Conservation (phyloP, 257 asterid species). For the Parsonsia alboflavescens region DNA sequence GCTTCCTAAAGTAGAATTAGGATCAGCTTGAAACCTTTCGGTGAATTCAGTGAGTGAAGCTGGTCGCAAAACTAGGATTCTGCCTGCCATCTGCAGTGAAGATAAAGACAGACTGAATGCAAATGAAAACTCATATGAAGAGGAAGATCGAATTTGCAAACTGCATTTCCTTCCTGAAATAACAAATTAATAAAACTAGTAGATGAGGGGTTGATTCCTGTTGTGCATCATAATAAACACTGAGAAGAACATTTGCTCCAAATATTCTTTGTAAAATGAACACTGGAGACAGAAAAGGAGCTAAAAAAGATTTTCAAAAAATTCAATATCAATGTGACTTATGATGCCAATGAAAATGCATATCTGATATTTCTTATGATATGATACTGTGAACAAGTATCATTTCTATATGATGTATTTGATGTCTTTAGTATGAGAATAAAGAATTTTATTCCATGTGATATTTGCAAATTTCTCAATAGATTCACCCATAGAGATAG, state of each 20-base stretch:
- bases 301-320: not conserved
- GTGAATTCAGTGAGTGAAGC: slow-evolving; percentile 67
- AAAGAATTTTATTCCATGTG: not conserved
- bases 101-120: not conserved
- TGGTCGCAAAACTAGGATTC: slow-evolving; percentile 72
- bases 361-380: not conserved
- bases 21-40: slow-evolving; percentile 44
- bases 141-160: not conserved
- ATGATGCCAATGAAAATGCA: not conserved
- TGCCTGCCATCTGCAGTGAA: slow-evolving; percentile 76
- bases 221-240: not conserved
- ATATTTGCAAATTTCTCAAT: not conserved
- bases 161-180: not conserved
- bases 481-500: not conserved
- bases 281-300: not conserved
- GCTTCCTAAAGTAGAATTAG: slow-evolving; percentile 13
- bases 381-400: not conserved
- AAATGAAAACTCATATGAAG: slow-evolving; percentile 2
- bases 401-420: not conserved
- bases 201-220: not conserved
- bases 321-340: not conserved
- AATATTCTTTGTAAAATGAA: not conserved
- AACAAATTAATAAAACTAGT: not conserved
- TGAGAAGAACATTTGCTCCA: not conserved
- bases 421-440: not conserved